phyloP scores from a whole-genome alignment of 768 basidiomycete genomes.

The Cubamyces lactineus region DNA sequence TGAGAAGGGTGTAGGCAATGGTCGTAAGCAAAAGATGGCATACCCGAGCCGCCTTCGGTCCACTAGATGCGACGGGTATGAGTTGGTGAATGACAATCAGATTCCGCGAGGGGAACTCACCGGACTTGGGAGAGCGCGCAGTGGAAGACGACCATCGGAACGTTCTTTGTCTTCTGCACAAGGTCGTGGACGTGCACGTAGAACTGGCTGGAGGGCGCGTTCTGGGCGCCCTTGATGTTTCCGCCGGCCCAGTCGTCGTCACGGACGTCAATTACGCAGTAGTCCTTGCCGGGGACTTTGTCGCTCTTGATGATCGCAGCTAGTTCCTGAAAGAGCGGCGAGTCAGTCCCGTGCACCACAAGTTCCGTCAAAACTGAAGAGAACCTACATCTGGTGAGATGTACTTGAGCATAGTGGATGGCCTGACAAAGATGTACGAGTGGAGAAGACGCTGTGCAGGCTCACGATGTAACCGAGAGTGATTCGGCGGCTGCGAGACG shows the following conservation, averaged over 20 bases:
- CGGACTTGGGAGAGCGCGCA: slow-evolving; percentile 77
- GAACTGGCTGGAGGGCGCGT: slow-evolving; percentile 67
- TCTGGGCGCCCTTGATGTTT: slow-evolving; percentile 68
- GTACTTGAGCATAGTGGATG: slow-evolving; percentile 39
- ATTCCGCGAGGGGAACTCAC: slow-evolving; percentile 44
- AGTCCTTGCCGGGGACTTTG: slow-evolving; percentile 64
- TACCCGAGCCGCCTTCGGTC: slow-evolving; percentile 79
- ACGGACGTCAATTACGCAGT: slow-evolving; percentile 81
- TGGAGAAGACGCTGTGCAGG: neutral
- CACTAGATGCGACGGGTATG: slow-evolving; percentile 45
- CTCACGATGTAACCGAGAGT: neutral
- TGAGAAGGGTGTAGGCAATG: neutral
- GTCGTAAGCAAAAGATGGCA: slow-evolving; percentile 22
- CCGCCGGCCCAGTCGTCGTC: slow-evolving; percentile 81
- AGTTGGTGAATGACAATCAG: neutral
- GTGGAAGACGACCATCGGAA: slow-evolving; percentile 74
- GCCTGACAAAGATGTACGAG: slow-evolving; percentile 1
- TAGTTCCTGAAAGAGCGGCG: slow-evolving; percentile 55
- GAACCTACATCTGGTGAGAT: slow-evolving; percentile 44
- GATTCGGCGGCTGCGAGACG: neutral
- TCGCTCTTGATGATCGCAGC: slow-evolving; percentile 68
- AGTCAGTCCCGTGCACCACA: neutral
- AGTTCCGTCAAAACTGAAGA: neutral
- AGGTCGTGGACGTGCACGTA: slow-evolving; percentile 58
- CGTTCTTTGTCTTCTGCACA: slow-evolving; percentile 59